Percentiles rank a stretch among this genome's conserved stretches.
Conservation (phyloP, 1,139 yeast genomes). For the Suhomyces anneliseae region DNA sequence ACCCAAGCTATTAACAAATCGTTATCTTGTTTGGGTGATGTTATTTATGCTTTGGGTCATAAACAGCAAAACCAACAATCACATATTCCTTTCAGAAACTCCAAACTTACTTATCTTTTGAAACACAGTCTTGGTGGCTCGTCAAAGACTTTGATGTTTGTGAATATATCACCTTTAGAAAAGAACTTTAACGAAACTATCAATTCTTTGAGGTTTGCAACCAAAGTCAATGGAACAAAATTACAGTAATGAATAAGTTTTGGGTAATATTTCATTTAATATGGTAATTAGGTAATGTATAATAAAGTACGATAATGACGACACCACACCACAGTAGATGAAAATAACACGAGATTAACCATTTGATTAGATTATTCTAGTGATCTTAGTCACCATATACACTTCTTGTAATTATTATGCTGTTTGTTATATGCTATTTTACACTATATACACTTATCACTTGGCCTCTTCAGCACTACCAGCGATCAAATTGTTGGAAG, state of each 20-base stretch:
- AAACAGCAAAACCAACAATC: constrained; percentile 46
- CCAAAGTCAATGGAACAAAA: constrained; percentile 67
- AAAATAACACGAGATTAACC: too few species aligned
- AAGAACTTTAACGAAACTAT: constrained; percentile 72
- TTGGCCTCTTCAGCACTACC: constrained; percentile 1
- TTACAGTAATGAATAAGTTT: constrained; percentile 12
- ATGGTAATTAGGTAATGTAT: too few species aligned
- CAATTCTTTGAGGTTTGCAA: constrained; percentile 85
- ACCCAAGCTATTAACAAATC: constrained; percentile 91
- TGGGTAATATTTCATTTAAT: neutral
- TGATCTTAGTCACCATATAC: too few species aligned
- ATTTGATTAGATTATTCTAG: too few species aligned
- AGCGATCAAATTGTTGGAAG: constrained; percentile 21
- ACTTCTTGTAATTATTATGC: neutral
- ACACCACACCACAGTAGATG: too few species aligned
- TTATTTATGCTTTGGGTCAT: constrained; percentile 68
- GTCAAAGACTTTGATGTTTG: constrained; percentile 92
- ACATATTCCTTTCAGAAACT: constrained; percentile 57
- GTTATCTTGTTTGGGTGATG: constrained; percentile 87
- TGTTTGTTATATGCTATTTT: constrained; percentile 1
- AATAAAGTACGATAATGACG: too few species aligned
- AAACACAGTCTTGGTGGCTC: constrained; percentile 84
- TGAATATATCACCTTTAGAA: constrained; percentile 72
- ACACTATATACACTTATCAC: neutral
- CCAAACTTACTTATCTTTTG: constrained; percentile 73